Conservation (phyloP, 495 filamentous ascomycete genomes). For the Lentithecium fluviatile region DNA sequence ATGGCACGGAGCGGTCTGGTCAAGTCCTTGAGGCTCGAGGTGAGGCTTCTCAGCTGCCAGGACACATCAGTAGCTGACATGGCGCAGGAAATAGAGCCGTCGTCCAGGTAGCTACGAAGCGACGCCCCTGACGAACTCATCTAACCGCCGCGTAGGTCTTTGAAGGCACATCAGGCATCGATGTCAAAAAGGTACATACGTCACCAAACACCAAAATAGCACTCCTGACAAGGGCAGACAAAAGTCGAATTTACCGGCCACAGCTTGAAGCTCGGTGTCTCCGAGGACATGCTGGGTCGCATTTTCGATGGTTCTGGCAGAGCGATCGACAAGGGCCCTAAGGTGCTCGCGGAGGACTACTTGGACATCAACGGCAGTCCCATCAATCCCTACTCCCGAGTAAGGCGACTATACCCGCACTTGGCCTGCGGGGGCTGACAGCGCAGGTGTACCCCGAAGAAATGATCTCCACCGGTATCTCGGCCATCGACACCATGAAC, state of each 20-base stretch:
- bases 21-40: conserved; percentile 97
- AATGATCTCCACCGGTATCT: conserved; percentile 99
- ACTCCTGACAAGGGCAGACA: conserved; percentile 54
- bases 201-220: background rate
- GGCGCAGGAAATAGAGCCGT: conserved; percentile 80
- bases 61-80: conserved; percentile 8
- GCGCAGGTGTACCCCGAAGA: conserved; percentile 92
- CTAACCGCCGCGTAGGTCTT: conserved; percentile 66
- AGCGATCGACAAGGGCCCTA: conserved; percentile 97
- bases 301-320: conserved; percentile 98
- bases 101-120: conserved; percentile 64
- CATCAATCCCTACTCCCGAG: conserved; percentile 97
- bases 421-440: conserved; percentile 24
- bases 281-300: conserved; percentile 98
- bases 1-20: conserved; percentile 89
- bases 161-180: conserved; percentile 93
- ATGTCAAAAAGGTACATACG: conserved; percentile 85
- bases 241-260: conserved; percentile 96
- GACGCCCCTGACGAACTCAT: background rate
- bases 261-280: conserved; percentile 96
- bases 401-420: conserved; percentile 44
- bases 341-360: conserved; percentile 96
- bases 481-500: conserved; percentile 99
- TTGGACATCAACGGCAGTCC: conserved; percentile 99
- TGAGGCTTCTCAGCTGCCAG: conserved; percentile 42